A percentile compares a stretch with the other conserved stretches of the same genome.
Evolutionary conservation across 352 stramenopile species (phyloP).

Genomic region (Aphanomyces cochlioides): DNA sequence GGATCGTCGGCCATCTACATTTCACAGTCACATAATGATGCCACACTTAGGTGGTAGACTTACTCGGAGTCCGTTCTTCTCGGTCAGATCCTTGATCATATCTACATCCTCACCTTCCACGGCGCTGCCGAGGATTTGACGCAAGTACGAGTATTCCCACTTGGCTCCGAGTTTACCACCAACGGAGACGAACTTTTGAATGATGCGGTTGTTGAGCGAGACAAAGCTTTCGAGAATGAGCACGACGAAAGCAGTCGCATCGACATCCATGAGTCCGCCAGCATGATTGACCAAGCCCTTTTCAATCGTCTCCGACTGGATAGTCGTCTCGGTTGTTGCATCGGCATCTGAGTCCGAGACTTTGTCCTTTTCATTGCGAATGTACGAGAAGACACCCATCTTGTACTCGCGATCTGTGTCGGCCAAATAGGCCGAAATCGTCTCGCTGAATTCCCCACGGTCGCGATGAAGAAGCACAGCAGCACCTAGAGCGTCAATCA

Average conservation of each 20-base stretch:
- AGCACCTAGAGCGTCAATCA: slow-evolving; percentile 31
- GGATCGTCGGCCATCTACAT: slow-evolving; percentile 60
- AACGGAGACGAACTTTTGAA: slow-evolving; percentile 78
- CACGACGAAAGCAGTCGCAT: slow-evolving; percentile 85
- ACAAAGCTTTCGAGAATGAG: slow-evolving; percentile 83
- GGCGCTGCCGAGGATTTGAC: slow-evolving; percentile 59
- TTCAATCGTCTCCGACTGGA: slow-evolving; percentile 54
- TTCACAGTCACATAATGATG: not conserved
- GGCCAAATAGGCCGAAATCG: slow-evolving; percentile 75
- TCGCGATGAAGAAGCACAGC: slow-evolving; percentile 82
- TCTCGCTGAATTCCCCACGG: slow-evolving; percentile 60
- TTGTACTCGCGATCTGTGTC: slow-evolving; percentile 78
- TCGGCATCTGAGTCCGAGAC: slow-evolving; percentile 45
- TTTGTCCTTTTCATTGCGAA: slow-evolving; percentile 58
- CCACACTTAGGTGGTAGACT: not conserved
- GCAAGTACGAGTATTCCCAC: slow-evolving; percentile 80
- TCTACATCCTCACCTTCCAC: slow-evolving; percentile 68
- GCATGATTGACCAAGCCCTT: slow-evolving; percentile 71
- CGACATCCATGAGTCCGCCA: slow-evolving; percentile 81
- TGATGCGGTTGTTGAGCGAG: slow-evolving; percentile 80
- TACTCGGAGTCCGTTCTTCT: slow-evolving; percentile 39
- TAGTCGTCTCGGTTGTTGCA: slow-evolving; percentile 32
- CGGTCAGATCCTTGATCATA: slow-evolving; percentile 71
- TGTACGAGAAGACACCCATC: slow-evolving; percentile 83
- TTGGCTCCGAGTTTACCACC: slow-evolving; percentile 67